Evolutionary conservation across 2,329 filamentous ascomycete genomes (phyloP).

Genomic region (Penicillium sp.): DNA sequence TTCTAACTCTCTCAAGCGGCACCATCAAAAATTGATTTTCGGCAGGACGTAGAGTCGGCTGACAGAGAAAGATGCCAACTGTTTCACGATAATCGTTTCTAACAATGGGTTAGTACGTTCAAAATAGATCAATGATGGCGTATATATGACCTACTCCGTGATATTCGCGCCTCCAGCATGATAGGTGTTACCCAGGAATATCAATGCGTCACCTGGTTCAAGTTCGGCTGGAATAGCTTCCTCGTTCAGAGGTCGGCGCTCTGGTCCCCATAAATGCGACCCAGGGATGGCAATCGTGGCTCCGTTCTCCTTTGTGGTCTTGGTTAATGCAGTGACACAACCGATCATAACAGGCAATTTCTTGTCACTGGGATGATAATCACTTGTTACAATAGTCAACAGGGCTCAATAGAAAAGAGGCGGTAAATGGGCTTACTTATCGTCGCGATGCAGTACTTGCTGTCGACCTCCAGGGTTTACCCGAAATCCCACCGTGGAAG

Average conservation of each 20-base stretch:
- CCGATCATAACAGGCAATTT: conserved; percentile 45
- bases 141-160: conserved; percentile 10
- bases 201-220: conserved; percentile 45
- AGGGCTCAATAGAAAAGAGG: not conserved
- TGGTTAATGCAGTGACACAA: conserved; percentile 45
- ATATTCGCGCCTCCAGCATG: conserved; percentile 48
- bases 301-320: conserved; percentile 48
- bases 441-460: conserved; percentile 46
- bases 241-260: conserved; percentile 40
- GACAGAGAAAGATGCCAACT: conserved; percentile 41
- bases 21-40: conserved; percentile 42
- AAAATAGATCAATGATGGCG: not conserved
- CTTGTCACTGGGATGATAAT: conserved; percentile 35
- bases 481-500: conserved; percentile 40
- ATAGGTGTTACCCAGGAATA: conserved; percentile 47
- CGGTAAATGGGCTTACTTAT: conserved; percentile 27
- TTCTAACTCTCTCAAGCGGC: conserved; percentile 32
- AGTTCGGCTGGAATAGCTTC: conserved; percentile 47
- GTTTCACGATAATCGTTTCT: conserved; percentile 35
- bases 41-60: conserved; percentile 38
- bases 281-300: conserved; percentile 48
- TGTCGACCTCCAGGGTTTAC: conserved; percentile 46
- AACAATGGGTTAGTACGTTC: not conserved
- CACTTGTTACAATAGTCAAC: conserved; percentile 1
- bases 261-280: conserved; percentile 47